A percentile compares a stretch with the other conserved stretches of the same genome.
Evolutionary conservation across 2,329 filamentous ascomycete species (phyloP).

Genomic region (Zalaria sp.): DNA sequence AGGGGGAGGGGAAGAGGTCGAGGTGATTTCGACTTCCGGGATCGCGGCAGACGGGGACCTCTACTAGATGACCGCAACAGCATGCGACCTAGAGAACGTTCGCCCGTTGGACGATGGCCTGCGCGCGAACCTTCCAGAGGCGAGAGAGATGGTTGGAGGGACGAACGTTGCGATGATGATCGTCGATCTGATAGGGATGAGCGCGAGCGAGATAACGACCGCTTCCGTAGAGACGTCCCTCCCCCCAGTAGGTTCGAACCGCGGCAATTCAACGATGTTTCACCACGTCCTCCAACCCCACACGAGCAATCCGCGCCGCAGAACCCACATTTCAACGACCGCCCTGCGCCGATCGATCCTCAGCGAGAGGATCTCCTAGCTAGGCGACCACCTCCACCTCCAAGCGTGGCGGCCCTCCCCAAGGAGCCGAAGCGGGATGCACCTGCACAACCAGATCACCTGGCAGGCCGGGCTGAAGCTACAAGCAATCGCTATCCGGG

Average conservation of each 20-base stretch:
- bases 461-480: slow-evolving; percentile 30
- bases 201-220: slow-evolving; percentile 24
- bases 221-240: slow-evolving; percentile 14
- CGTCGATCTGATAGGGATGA: slow-evolving; percentile 23
- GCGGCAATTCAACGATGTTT: slow-evolving; percentile 12
- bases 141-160: slow-evolving; percentile 26
- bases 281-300: slow-evolving; percentile 9
- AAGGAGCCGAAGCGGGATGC: slow-evolving; percentile 17
- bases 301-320: slow-evolving; percentile 10
- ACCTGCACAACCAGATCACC: slow-evolving; percentile 27
- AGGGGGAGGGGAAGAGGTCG: slow-evolving; percentile 38
- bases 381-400: slow-evolving; percentile 4
- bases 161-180: slow-evolving; percentile 29
- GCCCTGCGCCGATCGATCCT: slow-evolving; percentile 16
- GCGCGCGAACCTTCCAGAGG: slow-evolving; percentile 26
- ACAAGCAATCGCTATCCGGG: slow-evolving; percentile 31
- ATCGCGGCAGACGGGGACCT: slow-evolving; percentile 33
- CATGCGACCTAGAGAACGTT: slow-evolving; percentile 39
- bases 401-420: slow-evolving; percentile 10
- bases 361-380: slow-evolving; percentile 15
- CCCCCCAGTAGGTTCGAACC: slow-evolving; percentile 14
- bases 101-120: slow-evolving; percentile 40
- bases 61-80: slow-evolving; percentile 36
- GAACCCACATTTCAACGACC: slow-evolving; percentile 18
- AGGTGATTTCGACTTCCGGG: slow-evolving; percentile 37